Conservation (phyloP, 192 early-diverging fungal genomes). For the Umbelopsis sp. region DNA sequence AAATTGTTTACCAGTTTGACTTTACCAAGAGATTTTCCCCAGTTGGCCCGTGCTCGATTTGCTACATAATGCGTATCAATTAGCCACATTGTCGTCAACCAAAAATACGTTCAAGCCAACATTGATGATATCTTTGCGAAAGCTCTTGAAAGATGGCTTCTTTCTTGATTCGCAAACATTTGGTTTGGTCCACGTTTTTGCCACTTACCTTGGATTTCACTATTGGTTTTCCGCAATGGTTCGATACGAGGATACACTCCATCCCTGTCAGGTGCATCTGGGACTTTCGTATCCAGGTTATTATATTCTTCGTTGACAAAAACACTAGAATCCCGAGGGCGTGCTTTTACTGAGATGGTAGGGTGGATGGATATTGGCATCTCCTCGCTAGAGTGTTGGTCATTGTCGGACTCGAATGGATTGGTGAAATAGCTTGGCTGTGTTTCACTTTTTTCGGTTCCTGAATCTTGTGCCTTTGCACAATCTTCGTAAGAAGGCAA, state of each 20-base stretch:
- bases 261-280: neutral
- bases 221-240: conserved; percentile 1
- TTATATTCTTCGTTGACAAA: neutral
- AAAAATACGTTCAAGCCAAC: too few species aligned
- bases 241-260: neutral
- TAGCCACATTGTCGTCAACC: neutral
- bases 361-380: neutral
- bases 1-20: conserved; percentile 26
- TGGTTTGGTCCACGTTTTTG: too few species aligned
- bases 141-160: neutral
- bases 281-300: neutral
- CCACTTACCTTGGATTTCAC: neutral
- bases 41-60: conserved; percentile 21
- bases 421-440: conserved; percentile 37
- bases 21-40: conserved; percentile 27
- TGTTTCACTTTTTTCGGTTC: conserved; percentile 9
- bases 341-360: neutral
- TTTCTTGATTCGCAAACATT: too few species aligned
- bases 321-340: neutral
- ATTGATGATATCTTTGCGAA: neutral
- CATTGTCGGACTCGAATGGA: conserved; percentile 35
- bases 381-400: neutral
- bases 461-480: conserved; percentile 15
- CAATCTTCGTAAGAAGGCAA: conserved; percentile 37
- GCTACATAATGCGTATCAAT: neutral